Evolutionary conservation across 176 grass and related monocot species (phyloP).

Genomic region (Paspalum notatum): DNA sequence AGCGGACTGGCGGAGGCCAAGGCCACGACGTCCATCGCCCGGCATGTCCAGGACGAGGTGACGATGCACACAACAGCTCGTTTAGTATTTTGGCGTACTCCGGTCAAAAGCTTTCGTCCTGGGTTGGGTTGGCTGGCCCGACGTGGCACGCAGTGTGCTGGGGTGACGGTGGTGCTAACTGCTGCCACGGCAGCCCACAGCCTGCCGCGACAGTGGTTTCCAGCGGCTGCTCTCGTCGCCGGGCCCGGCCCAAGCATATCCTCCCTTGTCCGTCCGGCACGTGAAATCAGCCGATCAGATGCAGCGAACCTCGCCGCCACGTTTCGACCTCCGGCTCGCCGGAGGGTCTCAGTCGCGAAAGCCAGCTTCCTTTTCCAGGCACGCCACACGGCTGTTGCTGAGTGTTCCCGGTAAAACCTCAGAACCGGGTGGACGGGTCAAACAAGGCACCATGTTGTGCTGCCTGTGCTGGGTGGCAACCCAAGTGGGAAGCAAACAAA

Average conservation of each 20-base stretch:
- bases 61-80: too few relatives aligned
- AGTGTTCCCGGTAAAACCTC: background rate
- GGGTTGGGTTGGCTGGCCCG: too few relatives aligned
- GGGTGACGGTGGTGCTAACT: too few relatives aligned
- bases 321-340: background rate
- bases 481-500: background rate
- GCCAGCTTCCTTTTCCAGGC: background rate
- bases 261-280: background rate
- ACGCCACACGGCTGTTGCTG: background rate
- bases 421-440: background rate
- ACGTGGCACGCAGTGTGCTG: too few relatives aligned
- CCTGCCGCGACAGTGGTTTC: too few relatives aligned
- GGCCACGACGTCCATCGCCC: too few relatives aligned
- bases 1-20: too few relatives aligned
- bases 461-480: background rate
- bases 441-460: background rate
- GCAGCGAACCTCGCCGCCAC: constrained; percentile 10
- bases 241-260: background rate
- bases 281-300: background rate
- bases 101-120: too few relatives aligned
- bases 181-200: too few relatives aligned
- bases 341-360: background rate
- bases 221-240: background rate
- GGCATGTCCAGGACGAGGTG: too few relatives aligned
- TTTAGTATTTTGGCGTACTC: too few relatives aligned